Base-by-base conservation (phyloP, 2,329 filamentous ascomycete genomes). In the Harringtonia aguacate region DNA sequence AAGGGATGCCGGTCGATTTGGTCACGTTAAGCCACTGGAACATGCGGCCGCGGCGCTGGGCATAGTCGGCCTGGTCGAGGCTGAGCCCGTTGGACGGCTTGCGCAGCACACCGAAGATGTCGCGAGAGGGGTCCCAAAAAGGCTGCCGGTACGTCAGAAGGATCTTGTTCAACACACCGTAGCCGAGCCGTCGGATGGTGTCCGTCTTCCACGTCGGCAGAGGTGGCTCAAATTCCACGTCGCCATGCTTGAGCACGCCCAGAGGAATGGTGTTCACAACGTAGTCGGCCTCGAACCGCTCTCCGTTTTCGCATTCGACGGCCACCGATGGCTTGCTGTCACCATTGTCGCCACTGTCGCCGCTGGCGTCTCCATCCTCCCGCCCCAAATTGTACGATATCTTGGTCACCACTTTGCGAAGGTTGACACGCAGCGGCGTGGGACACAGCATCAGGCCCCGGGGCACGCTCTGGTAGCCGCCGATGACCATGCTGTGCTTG, bases 11-110 rank as follows among this genome's bases (percentile, higher is more conserved):
- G 37, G 85, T 88, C 4, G 86, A 94, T 53, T 87, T 86, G 48
- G 88, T 83, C 44, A 88, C 87, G 55, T 98, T 97, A 77, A 95
- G 97, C 77, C 95, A 97, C 54, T 98, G 78, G 56, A 97, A 98
- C 64, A 95, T 95, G 21, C 89, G 82, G n/a, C 90, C 90, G 43
- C 90, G 79, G 48, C 79, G 81, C 4, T 74, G 69, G 6, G 79
- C 70, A 56, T 97, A 97, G 51, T 95, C 85, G 41, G 76, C 75
- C 55, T 94, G 87, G 36, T 80, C 70, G 44, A 89, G 72, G 56
- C 87, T 94, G 45, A 79, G 73, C 4, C 73, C 68, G 47, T 78
- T 75, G 20, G 73, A 68, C 4, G 89, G 80, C 52, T 86, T 80
- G 46, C 89, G 82, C 35, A 98, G 68, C 34, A 95, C 78, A 12